Evolutionary conservation across 139 green algal species (phyloP).

Genomic region (Chlorella sp.): DNA sequence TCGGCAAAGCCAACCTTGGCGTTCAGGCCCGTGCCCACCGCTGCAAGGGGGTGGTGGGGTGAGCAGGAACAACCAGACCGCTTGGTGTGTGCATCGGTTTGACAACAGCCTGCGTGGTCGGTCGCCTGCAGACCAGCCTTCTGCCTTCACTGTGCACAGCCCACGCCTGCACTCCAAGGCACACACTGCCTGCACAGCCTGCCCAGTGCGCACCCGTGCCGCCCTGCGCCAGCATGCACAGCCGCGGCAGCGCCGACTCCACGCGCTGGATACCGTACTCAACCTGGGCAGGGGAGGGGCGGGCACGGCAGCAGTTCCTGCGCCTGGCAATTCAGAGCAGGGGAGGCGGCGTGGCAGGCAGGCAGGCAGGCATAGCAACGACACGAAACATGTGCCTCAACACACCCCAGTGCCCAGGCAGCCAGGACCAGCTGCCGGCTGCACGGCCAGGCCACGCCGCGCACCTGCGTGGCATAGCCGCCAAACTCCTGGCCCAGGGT

Average conservation of each 20-base stretch:
- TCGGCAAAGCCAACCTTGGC: slow-evolving; percentile 84
- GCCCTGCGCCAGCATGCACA: slow-evolving; percentile 89
- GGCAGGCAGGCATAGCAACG: too few species aligned
- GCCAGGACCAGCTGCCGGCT: background rate
- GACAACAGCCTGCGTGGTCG: too few species aligned
- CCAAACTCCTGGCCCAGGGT: slow-evolving; percentile 97
- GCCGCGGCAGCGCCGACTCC: slow-evolving; percentile 67
- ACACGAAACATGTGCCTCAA: too few species aligned
- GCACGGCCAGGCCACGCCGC: background rate
- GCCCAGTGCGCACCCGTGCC: slow-evolving; percentile 69
- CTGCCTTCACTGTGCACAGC: too few species aligned
- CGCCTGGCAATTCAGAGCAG: too few species aligned
- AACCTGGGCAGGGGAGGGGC: slow-evolving; percentile 61
- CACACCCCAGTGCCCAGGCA: background rate
- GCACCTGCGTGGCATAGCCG: slow-evolving; percentile 89
- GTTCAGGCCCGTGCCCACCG: slow-evolving; percentile 98
- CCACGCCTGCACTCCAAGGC: too few species aligned
- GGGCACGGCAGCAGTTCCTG: too few species aligned
- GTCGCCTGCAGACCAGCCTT: too few species aligned
- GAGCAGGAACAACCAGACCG: too few species aligned
- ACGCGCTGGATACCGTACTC: slow-evolving; percentile 84
- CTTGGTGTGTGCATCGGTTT: too few species aligned
- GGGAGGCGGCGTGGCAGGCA: too few species aligned
- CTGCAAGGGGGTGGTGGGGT: slow-evolving; percentile 42
- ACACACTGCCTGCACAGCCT: too few species aligned